A percentile compares a stretch with the other conserved stretches of the same genome.
These are phyloP conservation scores for Hortiboletus flavorubellus DNA, from an alignment of 768 basidiomycete genomes.

Conservation along the genomic window DNA sequence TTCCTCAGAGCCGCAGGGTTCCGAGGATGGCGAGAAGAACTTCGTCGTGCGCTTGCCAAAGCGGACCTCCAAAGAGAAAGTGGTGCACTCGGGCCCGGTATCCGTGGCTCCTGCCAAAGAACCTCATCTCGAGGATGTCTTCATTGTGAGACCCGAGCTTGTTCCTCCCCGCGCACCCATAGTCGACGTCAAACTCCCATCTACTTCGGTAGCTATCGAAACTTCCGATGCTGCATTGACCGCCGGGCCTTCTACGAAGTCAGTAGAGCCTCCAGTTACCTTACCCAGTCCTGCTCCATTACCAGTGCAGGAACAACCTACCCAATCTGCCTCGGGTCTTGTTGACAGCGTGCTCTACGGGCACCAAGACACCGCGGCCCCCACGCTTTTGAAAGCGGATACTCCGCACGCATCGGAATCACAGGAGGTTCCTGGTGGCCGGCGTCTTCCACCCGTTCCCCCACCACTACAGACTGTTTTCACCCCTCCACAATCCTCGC, in stretches of 20 bases:
- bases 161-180: constrained; percentile 30
- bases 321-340: constrained; percentile 4
- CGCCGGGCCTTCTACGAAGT: constrained; percentile 10
- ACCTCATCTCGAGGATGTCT: constrained; percentile 50
- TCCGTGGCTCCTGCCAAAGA: constrained; percentile 32
- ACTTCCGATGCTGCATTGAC: not conserved
- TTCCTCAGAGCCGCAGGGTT: constrained; percentile 23
- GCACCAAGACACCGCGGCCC: constrained; percentile 25
- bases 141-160: constrained; percentile 53
- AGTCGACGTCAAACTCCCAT: constrained; percentile 25
- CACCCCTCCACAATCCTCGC: constrained; percentile 43
- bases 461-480: constrained; percentile 46
- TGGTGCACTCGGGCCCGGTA: constrained; percentile 4
- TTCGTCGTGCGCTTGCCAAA: constrained; percentile 58
- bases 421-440: constrained; percentile 19
- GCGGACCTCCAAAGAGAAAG: constrained; percentile 37
- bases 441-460: constrained; percentile 36
- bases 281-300: constrained; percentile 9
- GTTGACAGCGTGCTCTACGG: constrained; percentile 23
- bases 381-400: constrained; percentile 30
- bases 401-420: constrained; percentile 21
- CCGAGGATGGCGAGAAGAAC: constrained; percentile 43
- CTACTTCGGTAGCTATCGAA: constrained; percentile 24
- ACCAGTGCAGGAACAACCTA: constrained; percentile 12
- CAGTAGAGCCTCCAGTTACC: constrained; percentile 2